Evolutionary conservation across 768 basidiomycete genomes (phyloP).

Genomic region (Multifurca ochricompacta): DNA sequence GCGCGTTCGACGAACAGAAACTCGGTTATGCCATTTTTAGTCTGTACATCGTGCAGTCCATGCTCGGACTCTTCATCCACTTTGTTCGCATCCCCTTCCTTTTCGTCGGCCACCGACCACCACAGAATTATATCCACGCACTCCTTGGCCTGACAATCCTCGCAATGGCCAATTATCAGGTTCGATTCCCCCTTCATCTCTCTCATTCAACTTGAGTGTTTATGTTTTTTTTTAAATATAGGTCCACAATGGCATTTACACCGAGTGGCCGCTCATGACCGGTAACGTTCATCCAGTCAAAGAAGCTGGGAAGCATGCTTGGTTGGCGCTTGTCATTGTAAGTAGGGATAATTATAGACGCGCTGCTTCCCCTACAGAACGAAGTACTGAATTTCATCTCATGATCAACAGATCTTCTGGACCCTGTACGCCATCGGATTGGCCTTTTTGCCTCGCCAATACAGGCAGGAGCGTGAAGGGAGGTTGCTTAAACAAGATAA

Average conservation of each 20-base stretch:
- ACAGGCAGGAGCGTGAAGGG: conserved; percentile 10
- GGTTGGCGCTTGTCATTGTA: conserved; percentile 16
- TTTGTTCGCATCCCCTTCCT: conserved; percentile 37
- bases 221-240: background rate
- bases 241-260: conserved; percentile 11
- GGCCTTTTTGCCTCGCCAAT: conserved; percentile 10
- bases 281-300: conserved; percentile 9
- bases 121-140: conserved; percentile 37
- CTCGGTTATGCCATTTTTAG: conserved; percentile 45
- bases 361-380: background rate
- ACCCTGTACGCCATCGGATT: conserved; percentile 5
- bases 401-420: conserved; percentile 9
- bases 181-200: conserved; percentile 19
- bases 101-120: conserved; percentile 30
- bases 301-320: conserved; percentile 7
- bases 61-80: conserved; percentile 45
- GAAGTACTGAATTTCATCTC: background rate
- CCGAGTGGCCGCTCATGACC: conserved; percentile 18
- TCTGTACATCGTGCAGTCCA: conserved; percentile 44
- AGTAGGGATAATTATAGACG: too few species aligned
- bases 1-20: conserved; percentile 40
- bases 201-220: background rate
- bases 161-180: conserved; percentile 42
- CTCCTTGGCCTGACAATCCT: conserved; percentile 48
- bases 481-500: conserved; percentile 1